These are phyloP conservation scores for Fragaria iinumae DNA, from an alignment of 306 rosid species.

Conservation along the genomic window DNA sequence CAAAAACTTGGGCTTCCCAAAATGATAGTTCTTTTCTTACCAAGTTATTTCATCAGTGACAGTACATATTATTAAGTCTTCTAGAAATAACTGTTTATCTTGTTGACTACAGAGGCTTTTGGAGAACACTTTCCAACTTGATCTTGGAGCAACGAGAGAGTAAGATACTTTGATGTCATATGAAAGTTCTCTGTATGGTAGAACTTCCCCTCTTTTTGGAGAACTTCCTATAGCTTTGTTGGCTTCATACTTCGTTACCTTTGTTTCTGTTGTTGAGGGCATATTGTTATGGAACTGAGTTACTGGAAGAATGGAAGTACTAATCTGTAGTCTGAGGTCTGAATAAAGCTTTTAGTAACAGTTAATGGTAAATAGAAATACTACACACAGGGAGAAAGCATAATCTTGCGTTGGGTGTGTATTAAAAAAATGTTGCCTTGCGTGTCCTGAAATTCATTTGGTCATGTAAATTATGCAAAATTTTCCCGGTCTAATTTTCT, in stretches of 20 bases:
- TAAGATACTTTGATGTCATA: conserved; percentile 39
- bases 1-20: background rate
- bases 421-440: background rate
- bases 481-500: background rate
- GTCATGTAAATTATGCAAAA: background rate
- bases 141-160: conserved; percentile 77
- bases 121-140: conserved; percentile 90
- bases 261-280: background rate
- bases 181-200: background rate
- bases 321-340: background rate
- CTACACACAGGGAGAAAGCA: background rate
- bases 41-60: background rate
- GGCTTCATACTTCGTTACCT: background rate
- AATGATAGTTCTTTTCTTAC: background rate
- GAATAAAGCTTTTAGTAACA: background rate
- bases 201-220: background rate
- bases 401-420: background rate
- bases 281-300: background rate
- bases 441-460: background rate
- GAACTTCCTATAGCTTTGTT: background rate
- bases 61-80: background rate
- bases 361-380: background rate
- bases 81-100: conserved; percentile 8
- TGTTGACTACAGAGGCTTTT: conserved; percentile 68
- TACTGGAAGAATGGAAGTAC: background rate